Percentiles rank a stretch among this genome's conserved stretches.
Evolutionary conservation across 2,329 filamentous ascomycete genomes (phyloP).

Genomic region (Fusarium nurragi): DNA sequence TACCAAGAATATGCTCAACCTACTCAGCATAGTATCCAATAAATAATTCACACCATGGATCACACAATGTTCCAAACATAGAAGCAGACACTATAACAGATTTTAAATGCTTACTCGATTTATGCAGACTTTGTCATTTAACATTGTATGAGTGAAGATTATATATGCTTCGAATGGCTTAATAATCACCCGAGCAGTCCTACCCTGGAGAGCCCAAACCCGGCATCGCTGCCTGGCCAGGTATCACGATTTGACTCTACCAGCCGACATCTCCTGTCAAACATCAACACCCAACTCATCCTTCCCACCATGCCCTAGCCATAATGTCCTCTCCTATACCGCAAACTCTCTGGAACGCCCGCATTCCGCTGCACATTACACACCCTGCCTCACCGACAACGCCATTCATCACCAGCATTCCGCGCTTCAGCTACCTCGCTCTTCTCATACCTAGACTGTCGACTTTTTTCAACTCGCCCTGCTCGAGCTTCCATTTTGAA

Average conservation of each 20-base stretch:
- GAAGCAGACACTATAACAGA: fast-evolving
- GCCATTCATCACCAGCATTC: conserved; percentile 64
- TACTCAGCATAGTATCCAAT: neutral
- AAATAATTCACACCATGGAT: neutral
- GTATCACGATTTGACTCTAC: conserved; percentile 2
- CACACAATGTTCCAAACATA: neutral
- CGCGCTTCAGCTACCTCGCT: conserved; percentile 68
- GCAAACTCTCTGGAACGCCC: conserved; percentile 63
- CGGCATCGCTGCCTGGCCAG: conserved; percentile 6
- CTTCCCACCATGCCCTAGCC: conserved; percentile 26
- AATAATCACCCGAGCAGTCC: conserved; percentile 14
- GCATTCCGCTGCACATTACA: conserved; percentile 64
- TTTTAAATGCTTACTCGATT: neutral
- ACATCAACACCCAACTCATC: neutral
- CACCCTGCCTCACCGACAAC: conserved; percentile 57
- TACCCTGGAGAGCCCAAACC: conserved; percentile 11
- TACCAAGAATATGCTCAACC: too few species aligned
- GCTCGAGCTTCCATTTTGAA: conserved; percentile 68
- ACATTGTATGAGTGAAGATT: neutral
- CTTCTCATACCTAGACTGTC: conserved; percentile 65
- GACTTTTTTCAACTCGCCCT: conserved; percentile 62
- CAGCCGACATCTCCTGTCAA: conserved; percentile 1
- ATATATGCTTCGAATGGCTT: neutral
- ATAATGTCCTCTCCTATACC: conserved; percentile 50
- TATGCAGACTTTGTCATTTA: neutral